Evolutionary conservation across 208 protist species (phyloP).

Genomic region (Naegleria gruberi): DNA sequence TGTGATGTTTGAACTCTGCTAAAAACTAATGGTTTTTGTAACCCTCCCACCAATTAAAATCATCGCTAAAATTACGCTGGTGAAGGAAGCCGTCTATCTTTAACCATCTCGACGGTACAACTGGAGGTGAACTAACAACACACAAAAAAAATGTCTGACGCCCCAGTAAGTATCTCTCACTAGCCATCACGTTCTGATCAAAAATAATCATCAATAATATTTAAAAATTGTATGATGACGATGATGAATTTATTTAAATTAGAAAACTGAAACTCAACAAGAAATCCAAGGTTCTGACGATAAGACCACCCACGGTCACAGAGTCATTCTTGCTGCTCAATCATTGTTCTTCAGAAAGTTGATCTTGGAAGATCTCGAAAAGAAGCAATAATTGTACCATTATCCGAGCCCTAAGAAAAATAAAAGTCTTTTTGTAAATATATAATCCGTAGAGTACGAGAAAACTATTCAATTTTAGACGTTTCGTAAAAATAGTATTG

Average conservation of each 20-base stretch:
- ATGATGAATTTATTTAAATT: not conserved
- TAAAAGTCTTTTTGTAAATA: not conserved
- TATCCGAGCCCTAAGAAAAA: not conserved
- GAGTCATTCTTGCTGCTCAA: constrained; percentile 15
- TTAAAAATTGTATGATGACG: not conserved
- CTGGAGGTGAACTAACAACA: no score
- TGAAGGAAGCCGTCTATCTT: no score
- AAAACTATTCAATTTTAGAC: no score
- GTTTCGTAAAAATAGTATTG: no score
- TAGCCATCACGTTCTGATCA: not conserved
- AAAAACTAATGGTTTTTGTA: no score
- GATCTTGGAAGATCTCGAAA: constrained; percentile 11
- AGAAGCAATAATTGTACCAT: not conserved
- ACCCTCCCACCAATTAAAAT: no score
- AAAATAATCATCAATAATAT: not conserved
- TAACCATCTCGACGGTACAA: no score
- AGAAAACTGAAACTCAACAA: constrained; percentile 4
- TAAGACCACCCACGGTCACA: constrained; percentile 10
- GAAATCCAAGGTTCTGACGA: not conserved
- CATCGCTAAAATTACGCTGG: no score
- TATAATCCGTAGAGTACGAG: no score
- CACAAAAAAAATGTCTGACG: not conserved
- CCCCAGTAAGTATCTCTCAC: not conserved
- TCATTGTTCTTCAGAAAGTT: constrained; percentile 17
- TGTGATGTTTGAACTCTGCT: no score